phyloP scores from a whole-genome alignment of 768 basidiomycete genomes.

The Kwoniella dendrophila region DNA sequence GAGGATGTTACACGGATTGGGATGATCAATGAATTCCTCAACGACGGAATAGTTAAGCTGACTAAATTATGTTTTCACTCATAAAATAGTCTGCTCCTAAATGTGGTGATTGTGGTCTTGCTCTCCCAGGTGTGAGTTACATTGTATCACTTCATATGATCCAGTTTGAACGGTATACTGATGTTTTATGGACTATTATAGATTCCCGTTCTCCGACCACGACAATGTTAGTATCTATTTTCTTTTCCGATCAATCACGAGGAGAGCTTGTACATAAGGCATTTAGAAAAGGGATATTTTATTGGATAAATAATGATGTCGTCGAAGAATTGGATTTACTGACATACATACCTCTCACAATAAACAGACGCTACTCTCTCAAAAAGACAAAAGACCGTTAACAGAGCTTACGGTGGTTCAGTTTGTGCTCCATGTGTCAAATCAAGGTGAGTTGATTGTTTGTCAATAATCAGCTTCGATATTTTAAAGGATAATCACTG shows the following conservation, averaged over 20 bases:
- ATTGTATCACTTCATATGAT: slow-evolving; percentile 11
- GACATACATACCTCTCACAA: background rate
- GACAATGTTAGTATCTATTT: slow-evolving; percentile 62
- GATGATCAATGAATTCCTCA: background rate
- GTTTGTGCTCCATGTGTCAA: slow-evolving; percentile 94
- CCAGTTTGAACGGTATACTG: slow-evolving; percentile 16
- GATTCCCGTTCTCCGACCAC: slow-evolving; percentile 94
- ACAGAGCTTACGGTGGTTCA: slow-evolving; percentile 95
- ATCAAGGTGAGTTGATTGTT: slow-evolving; percentile 68
- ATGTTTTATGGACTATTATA: slow-evolving; percentile 54
- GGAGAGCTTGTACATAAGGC: background rate
- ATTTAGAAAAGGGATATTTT: background rate
- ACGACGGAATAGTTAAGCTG: slow-evolving; percentile 3
- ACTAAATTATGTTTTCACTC: background rate
- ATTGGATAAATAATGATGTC: background rate
- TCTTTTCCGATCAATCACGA: background rate
- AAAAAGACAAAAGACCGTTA: slow-evolving; percentile 96
- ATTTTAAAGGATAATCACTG: no score
- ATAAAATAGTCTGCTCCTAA: slow-evolving; percentile 68
- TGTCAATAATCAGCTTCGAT: no score
- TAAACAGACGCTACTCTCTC: slow-evolving; percentile 78
- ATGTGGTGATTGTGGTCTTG: slow-evolving; percentile 97
- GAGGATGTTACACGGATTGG: no score
- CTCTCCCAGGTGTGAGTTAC: slow-evolving; percentile 85
- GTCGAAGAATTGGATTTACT: background rate